Conservation (phyloP, 805 yeast genomes). For the Cyberlindnera mrakii region DNA sequence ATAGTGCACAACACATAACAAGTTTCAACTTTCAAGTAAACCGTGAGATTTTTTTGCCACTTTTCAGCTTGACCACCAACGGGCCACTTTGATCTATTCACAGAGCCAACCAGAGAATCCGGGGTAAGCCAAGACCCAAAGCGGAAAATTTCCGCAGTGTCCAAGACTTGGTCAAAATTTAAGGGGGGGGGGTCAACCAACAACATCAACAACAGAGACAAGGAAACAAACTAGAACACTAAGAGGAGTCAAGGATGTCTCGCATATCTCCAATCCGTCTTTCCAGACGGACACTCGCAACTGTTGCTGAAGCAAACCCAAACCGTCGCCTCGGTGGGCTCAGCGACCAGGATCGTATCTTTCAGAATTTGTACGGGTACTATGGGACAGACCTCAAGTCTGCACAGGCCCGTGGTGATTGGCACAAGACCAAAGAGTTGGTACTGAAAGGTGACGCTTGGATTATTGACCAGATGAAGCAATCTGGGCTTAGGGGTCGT, state of each 20-base stretch:
- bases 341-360: constrained; percentile 77
- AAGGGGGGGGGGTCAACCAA: background rate
- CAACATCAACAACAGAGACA: background rate
- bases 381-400: constrained; percentile 72
- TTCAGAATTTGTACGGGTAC: constrained; percentile 73
- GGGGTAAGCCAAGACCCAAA: background rate
- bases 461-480: constrained; percentile 84
- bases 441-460: constrained; percentile 78
- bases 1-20: too few species aligned
- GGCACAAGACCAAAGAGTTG: constrained; percentile 88
- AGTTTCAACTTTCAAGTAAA: too few species aligned
- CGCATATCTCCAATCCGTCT: background rate
- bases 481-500: constrained; percentile 82
- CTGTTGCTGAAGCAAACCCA: constrained; percentile 43
- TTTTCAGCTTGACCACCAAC: too few species aligned
- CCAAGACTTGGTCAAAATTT: background rate
- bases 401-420: constrained; percentile 78
- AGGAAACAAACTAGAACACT: background rate
- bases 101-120: too few species aligned
- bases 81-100: too few species aligned
- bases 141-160: background rate
- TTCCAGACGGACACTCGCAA: constrained; percentile 21
- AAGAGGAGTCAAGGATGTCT: background rate
- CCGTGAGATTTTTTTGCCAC: too few species aligned
- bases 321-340: constrained; percentile 65